These are phyloP conservation scores for Coniella vitis DNA, from an alignment of 2,329 filamentous ascomycete species.

Conservation along the genomic window DNA sequence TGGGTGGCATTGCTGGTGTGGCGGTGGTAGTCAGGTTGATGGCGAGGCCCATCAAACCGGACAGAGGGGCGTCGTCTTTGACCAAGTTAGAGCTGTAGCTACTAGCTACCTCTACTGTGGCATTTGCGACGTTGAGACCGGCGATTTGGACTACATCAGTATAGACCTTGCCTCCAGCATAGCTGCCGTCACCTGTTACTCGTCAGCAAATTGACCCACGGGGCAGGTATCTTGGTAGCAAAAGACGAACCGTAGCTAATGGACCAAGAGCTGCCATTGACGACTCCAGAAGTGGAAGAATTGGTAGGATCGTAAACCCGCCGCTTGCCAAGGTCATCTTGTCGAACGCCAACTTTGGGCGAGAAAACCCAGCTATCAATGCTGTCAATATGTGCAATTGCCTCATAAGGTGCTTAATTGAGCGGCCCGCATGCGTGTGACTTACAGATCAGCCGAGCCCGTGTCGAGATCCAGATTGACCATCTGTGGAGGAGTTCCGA, in stretches of 20 bases:
- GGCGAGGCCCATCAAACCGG: slow-evolving; percentile 47
- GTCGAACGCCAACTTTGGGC: slow-evolving; percentile 35
- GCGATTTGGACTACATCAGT: slow-evolving; percentile 43
- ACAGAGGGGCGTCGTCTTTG: slow-evolving; percentile 31
- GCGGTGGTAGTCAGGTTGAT: slow-evolving; percentile 39
- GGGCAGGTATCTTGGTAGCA: too few species aligned
- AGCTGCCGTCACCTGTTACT: slow-evolving; percentile 35
- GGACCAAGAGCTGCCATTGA: slow-evolving; percentile 40
- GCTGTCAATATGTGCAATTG: background rate
- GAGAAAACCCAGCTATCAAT: slow-evolving; percentile 46
- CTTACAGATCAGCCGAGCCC: slow-evolving; percentile 57
- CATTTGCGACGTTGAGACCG: slow-evolving; percentile 34
- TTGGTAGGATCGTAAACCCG: slow-evolving; percentile 37
- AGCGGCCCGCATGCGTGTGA: slow-evolving; percentile 19
- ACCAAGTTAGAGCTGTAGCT: slow-evolving; percentile 37
- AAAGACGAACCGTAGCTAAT: slow-evolving; percentile 40
- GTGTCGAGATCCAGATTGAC: slow-evolving; percentile 67
- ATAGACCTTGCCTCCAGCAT: slow-evolving; percentile 42
- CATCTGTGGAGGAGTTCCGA: slow-evolving; percentile 51
- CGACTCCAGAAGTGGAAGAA: slow-evolving; percentile 34
- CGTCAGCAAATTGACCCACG: slow-evolving; percentile 20
- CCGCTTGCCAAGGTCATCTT: slow-evolving; percentile 37
- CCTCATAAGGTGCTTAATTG: background rate
- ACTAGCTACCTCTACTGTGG: slow-evolving; percentile 43
- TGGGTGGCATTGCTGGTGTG: slow-evolving; percentile 33